phyloP scores from a whole-genome alignment of 257 asterid genomes.

The Striga asiatica region DNA sequence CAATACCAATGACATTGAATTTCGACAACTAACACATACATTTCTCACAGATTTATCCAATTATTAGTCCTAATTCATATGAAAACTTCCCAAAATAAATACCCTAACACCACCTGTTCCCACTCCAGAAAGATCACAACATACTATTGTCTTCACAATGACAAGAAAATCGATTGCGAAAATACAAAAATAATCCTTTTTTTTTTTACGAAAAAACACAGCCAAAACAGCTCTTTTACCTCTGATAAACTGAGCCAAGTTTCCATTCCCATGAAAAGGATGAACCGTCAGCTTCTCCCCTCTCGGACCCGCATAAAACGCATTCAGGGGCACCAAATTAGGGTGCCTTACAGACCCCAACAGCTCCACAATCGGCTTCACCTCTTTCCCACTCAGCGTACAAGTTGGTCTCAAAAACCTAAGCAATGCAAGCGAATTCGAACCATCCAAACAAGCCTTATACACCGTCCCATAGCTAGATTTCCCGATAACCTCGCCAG shows the following conservation, averaged over 20 bases:
- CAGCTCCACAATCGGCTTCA: neutral
- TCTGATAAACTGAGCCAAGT: neutral
- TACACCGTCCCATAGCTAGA: neutral
- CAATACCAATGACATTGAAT: too few relatives aligned
- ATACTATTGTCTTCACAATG: too few relatives aligned
- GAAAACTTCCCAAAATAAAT: too few relatives aligned
- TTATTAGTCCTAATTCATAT: too few relatives aligned
- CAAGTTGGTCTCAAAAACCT: neutral
- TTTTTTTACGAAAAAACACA: neutral
- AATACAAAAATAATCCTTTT: neutral
- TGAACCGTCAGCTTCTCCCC: constrained; percentile 4
- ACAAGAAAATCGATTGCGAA: too few relatives aligned
- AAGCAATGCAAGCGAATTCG: neutral
- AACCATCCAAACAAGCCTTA: neutral
- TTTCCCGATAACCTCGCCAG: neutral
- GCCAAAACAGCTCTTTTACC: neutral
- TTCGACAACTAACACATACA: too few relatives aligned
- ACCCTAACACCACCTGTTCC: too few relatives aligned
- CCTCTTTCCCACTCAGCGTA: neutral
- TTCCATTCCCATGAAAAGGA: neutral
- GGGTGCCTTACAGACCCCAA: neutral
- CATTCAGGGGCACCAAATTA: neutral
- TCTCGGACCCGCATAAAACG: neutral
- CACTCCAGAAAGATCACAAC: too few relatives aligned
- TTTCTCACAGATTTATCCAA: too few relatives aligned